phyloP scores from a whole-genome alignment of 2,329 filamentous ascomycete genomes.

The Sclerotinia spermophila region DNA sequence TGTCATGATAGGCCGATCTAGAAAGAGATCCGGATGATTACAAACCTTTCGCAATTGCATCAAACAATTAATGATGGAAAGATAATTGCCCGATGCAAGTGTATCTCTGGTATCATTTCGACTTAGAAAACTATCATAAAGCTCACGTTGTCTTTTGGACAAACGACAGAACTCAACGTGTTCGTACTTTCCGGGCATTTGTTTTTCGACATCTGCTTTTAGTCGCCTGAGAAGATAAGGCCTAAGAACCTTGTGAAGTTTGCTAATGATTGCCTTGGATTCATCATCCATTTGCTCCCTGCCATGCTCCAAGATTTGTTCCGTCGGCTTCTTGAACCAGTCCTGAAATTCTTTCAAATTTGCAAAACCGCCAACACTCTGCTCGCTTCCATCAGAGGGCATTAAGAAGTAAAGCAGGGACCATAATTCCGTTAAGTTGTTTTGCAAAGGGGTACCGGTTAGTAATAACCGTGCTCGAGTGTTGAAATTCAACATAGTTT shows the following conservation, averaged over 20 bases:
- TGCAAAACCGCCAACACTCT: conserved; percentile 84
- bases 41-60: conserved; percentile 98
- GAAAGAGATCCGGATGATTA: conserved; percentile 96
- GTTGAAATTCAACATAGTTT: conserved; percentile 89
- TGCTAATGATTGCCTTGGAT: conserved; percentile 83
- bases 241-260: conserved; percentile 88
- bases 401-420: conserved; percentile 95
- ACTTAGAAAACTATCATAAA: conserved; percentile 95
- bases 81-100: conserved; percentile 86
- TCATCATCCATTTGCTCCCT: conserved; percentile 93
- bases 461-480: conserved; percentile 82
- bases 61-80: conserved; percentile 96
- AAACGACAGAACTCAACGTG: conserved; percentile 94
- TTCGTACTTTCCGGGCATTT: conserved; percentile 98
- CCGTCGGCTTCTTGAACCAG: conserved; percentile 92
- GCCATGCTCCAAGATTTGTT: conserved; percentile 93
- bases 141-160: conserved; percentile 88
- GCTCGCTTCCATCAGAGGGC: conserved; percentile 71
- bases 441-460: conserved; percentile 93
- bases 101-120: conserved; percentile 86
- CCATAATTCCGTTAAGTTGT: conserved; percentile 96
- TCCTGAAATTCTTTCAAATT: conserved; percentile 94
- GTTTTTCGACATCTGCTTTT: conserved; percentile 97
- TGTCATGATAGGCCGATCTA: conserved; percentile 93
- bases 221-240: conserved; percentile 87